These are phyloP conservation scores for Tricladium varicosporioides DNA, from an alignment of 2,329 filamentous ascomycete species.

Conservation along the genomic window DNA sequence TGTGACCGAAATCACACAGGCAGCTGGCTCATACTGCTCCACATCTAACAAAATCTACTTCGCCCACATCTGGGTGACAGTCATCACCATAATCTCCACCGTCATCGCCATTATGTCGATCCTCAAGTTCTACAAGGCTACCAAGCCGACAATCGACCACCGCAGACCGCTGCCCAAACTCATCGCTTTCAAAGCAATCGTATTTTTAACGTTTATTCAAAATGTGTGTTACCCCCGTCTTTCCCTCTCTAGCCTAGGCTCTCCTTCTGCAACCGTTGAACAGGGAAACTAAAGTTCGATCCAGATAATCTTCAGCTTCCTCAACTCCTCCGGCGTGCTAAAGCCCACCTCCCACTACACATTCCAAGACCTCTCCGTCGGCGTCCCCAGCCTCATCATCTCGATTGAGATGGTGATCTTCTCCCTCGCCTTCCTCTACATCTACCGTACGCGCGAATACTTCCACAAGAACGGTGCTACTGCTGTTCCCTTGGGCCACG, in stretches of 20 bases:
- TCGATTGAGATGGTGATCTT: conserved; percentile 20
- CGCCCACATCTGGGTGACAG: conserved; percentile 33
- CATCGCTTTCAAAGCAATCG: conserved; percentile 20
- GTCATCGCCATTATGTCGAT: conserved; percentile 13
- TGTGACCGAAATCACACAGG: conserved; percentile 34
- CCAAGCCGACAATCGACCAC: conserved; percentile 8
- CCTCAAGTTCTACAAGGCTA: conserved; percentile 16
- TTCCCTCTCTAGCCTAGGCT: neutral
- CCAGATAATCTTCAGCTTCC: conserved; percentile 17
- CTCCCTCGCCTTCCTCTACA: conserved; percentile 14
- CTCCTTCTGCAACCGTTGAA: too few relatives aligned
- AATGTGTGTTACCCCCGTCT: conserved; percentile 7
- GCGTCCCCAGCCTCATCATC: conserved; percentile 18
- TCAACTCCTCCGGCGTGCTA: conserved; percentile 12
- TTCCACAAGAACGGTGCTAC: neutral
- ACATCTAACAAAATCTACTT: conserved; percentile 34
- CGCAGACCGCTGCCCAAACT: conserved; percentile 16
- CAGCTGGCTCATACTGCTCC: conserved; percentile 31
- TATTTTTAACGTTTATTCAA: conserved; percentile 21
- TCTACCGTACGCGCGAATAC: conserved; percentile 16
- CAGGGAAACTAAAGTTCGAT: too few relatives aligned
- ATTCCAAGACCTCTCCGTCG: conserved; percentile 15
- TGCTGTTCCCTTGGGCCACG: conserved; percentile 11
- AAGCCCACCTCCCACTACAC: conserved; percentile 17
- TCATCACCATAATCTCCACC: conserved; percentile 14